Conservation (phyloP, 2,329 filamentous ascomycete genomes). For the Alternaria consortialis region DNA sequence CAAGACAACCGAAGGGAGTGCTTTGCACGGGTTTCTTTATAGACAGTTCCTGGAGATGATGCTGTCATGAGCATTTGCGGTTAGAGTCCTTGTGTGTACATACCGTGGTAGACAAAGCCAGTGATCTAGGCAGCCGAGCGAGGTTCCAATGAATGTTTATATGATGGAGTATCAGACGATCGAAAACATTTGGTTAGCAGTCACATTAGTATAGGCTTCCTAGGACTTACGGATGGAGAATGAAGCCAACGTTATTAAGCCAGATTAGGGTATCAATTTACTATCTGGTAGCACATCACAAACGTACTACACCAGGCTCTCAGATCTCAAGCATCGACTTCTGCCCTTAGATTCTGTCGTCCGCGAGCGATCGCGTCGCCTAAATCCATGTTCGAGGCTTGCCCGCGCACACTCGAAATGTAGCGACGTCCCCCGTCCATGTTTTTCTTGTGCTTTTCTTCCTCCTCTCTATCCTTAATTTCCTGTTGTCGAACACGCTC, state of each 20-base stretch:
- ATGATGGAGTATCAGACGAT: neutral
- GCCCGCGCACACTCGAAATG: constrained; percentile 33
- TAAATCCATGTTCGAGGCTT: constrained; percentile 37
- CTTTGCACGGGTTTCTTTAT: neutral
- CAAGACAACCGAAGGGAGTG: neutral
- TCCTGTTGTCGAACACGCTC: constrained; percentile 46
- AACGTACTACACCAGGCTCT: neutral
- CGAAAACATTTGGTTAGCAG: neutral
- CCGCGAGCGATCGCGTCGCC: constrained; percentile 43
- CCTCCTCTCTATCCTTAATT: constrained; percentile 46
- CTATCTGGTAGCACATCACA: neutral
- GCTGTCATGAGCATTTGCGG: neutral
- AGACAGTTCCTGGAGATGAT: neutral
- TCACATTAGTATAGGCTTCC: neutral
- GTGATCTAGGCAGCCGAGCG: neutral
- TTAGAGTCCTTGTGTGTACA: neutral
- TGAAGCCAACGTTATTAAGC: neutral
- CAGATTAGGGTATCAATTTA: constrained; percentile 21
- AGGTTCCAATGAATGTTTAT: no score
- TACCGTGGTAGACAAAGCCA: neutral
- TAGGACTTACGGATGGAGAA: neutral
- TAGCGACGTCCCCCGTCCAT: constrained; percentile 38
- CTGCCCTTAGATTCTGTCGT: constrained; percentile 28
- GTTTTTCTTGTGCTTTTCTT: constrained; percentile 34
- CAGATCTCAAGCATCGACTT: constrained; percentile 23